Conservation (phyloP, 257 asterid species). For the Sherardia arvensis region DNA sequence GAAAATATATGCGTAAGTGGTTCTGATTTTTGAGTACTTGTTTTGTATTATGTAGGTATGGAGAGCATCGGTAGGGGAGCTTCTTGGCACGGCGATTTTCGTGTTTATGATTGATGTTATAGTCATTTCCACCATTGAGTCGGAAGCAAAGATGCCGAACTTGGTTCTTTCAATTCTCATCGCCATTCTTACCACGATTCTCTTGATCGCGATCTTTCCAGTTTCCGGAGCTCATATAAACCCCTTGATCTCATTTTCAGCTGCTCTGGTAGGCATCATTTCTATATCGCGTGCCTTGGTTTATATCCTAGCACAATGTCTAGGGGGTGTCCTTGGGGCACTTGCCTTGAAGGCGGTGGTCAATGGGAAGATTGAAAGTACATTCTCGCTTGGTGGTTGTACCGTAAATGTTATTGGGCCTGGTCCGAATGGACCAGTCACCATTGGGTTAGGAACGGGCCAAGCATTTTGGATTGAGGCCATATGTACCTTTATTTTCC, state of each 20-base stretch:
- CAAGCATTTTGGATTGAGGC: conserved; percentile 68
- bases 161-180: conserved; percentile 41
- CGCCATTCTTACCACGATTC: conserved; percentile 41
- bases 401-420: conserved; percentile 38
- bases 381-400: conserved; percentile 65
- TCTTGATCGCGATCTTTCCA: conserved; percentile 63
- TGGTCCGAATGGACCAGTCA: conserved; percentile 40
- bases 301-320: conserved; percentile 50
- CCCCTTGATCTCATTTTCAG: conserved; percentile 75
- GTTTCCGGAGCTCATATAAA: conserved; percentile 79
- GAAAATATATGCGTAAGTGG: too few species aligned
- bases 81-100: conserved; percentile 53
- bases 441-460: conserved; percentile 34
- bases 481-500: conserved; percentile 46
- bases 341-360: conserved; percentile 61
- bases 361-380: conserved; percentile 23
- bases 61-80: conserved; percentile 73
- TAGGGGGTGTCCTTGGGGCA: conserved; percentile 60
- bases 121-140: conserved; percentile 54
- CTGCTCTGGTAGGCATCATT: conserved; percentile 57
- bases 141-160: conserved; percentile 45
- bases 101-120: conserved; percentile 63
- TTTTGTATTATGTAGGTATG: conserved; percentile 33
- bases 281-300: conserved; percentile 50
- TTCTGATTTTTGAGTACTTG: background rate